These are phyloP conservation scores for Debaryomycetaceae sp. DNA, from an alignment of 1,139 yeast genomes.

Conservation along the genomic window DNA sequence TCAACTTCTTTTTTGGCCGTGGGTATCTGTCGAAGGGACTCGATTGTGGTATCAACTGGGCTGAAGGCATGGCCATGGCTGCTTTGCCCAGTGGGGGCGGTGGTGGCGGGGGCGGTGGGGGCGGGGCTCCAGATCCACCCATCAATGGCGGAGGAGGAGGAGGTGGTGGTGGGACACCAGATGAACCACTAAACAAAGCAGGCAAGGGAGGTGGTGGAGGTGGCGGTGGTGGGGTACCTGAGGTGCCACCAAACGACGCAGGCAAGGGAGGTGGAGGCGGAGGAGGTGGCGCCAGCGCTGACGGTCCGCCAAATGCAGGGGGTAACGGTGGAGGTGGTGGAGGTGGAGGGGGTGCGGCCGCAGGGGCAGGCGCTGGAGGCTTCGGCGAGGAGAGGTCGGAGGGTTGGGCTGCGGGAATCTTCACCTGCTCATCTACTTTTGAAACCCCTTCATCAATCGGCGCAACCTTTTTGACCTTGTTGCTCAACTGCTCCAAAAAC, in stretches of 20 bases:
- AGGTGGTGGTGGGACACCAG: conserved; percentile 12
- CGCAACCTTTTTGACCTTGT: conserved; percentile 42
- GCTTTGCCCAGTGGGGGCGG: conserved; percentile 14
- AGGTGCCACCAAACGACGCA: conserved; percentile 23
- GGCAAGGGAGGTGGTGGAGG: conserved; percentile 25
- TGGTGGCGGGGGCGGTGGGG: conserved; percentile 17
- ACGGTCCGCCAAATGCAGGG: conserved; percentile 9
- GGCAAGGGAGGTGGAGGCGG: conserved; percentile 35
- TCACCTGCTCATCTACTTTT: conserved; percentile 9
- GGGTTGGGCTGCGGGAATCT: conserved; percentile 5
- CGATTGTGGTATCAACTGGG: conserved; percentile 9
- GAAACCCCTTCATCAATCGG: conserved; percentile 22
- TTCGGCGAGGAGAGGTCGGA: conserved; percentile 4
- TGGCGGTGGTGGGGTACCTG: conserved; percentile 20
- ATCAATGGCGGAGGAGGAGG: conserved; percentile 20
- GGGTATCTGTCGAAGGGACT: conserved; percentile 58
- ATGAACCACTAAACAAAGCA: conserved; percentile 18
- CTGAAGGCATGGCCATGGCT: conserved; percentile 9
- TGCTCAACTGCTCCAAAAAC: conserved; percentile 54
- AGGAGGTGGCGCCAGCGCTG: conserved; percentile 30
- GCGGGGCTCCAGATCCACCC: conserved; percentile 9
- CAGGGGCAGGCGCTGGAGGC: not conserved
- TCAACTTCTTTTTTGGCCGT: conserved; percentile 72
- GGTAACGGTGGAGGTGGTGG: conserved; percentile 16
- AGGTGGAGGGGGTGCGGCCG: conserved; percentile 2